phyloP scores from a whole-genome alignment of 208 protist genomes.

The Trypanosoma rangeli region DNA sequence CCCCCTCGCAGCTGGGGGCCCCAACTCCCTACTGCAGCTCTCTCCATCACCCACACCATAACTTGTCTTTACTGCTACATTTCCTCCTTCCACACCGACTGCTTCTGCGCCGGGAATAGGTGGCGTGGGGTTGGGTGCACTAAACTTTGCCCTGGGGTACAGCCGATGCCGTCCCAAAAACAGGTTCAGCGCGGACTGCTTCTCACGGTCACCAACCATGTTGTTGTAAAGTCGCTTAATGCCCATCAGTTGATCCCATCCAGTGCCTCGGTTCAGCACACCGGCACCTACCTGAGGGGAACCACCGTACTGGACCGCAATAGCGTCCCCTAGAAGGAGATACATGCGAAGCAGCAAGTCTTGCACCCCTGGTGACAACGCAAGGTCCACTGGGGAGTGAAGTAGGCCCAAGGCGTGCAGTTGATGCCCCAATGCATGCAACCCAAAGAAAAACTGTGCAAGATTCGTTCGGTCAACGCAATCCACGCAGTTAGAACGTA shows the following conservation, averaged over 20 bases:
- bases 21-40: neutral
- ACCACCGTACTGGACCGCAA: constrained; percentile 89
- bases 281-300: constrained; percentile 83
- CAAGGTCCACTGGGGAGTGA: constrained; percentile 36
- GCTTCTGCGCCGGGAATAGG: neutral
- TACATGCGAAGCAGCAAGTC: constrained; percentile 82
- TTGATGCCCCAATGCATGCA: constrained; percentile 73
- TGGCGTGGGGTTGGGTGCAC: constrained; percentile 11
- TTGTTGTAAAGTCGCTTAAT: constrained; percentile 90
- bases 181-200: constrained; percentile 78
- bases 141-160: constrained; percentile 17
- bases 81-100: neutral
- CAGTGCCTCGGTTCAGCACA: constrained; percentile 74
- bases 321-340: constrained; percentile 73
- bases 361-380: constrained; percentile 40
- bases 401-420: constrained; percentile 51
- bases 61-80: constrained; percentile 12
- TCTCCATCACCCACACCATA: neutral
- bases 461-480: constrained; percentile 98
- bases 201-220: constrained; percentile 71
- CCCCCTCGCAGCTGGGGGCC: neutral
- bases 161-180: constrained; percentile 78
- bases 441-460: constrained; percentile 93
- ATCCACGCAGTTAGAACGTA: constrained; percentile 98
- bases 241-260: constrained; percentile 88